Conservation (phyloP, 2,329 filamentous ascomycete genomes). For the Talaromyces atroroseus region DNA sequence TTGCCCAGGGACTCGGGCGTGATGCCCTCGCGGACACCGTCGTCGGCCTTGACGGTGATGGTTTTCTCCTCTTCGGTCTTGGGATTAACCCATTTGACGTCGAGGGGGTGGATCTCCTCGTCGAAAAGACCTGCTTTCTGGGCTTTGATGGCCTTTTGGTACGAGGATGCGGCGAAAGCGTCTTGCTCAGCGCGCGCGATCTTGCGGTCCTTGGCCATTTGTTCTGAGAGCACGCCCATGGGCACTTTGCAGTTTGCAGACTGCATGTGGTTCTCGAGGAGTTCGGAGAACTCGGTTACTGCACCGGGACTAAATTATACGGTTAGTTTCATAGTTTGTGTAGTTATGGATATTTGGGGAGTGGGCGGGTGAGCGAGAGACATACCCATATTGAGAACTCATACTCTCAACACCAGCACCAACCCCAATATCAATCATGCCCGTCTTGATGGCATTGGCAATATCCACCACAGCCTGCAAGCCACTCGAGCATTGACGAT, state of each 20-base stretch:
- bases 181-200: slow-evolving; percentile 73
- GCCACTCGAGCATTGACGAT: slow-evolving; percentile 90
- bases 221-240: slow-evolving; percentile 89
- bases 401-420: slow-evolving; percentile 97
- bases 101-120: slow-evolving; percentile 82
- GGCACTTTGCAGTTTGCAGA: slow-evolving; percentile 95
- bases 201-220: slow-evolving; percentile 83
- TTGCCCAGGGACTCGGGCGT: slow-evolving; percentile 84
- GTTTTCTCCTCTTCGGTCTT: slow-evolving; percentile 82
- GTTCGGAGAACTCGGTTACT: slow-evolving; percentile 87
- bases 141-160: slow-evolving; percentile 81
- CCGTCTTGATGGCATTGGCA: slow-evolving; percentile 81
- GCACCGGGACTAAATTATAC: slow-evolving; percentile 59
- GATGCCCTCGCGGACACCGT: slow-evolving; percentile 79
- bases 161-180: slow-evolving; percentile 86
- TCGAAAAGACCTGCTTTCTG: slow-evolving; percentile 87
- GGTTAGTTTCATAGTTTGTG: no score
- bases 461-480: slow-evolving; percentile 91
- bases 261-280: slow-evolving; percentile 73
- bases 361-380: background rate
- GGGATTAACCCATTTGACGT: slow-evolving; percentile 80
- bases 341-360: no score
- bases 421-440: slow-evolving; percentile 93
- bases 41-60: slow-evolving; percentile 77
- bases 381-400: slow-evolving; percentile 82